Evolutionary conservation across 768 basidiomycete species (phyloP), one percentile per base, ranked within the genome.

Genomic region (Arthromyces matolae): DNA sequence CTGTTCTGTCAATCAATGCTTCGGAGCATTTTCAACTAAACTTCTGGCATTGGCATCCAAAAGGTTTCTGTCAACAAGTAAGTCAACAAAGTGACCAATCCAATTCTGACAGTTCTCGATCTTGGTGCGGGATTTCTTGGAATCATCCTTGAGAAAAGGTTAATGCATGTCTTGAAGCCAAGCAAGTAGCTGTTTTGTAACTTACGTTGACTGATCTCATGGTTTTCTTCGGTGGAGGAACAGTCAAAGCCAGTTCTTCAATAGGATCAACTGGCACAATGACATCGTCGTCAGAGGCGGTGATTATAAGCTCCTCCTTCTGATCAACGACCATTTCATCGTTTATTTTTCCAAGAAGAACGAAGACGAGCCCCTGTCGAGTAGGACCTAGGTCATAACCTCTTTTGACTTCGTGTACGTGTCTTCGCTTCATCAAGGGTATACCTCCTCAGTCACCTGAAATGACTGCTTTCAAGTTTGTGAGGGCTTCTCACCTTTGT

Each of bases 391-490:
- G n/a, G n/a, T n/a, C n/a, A n/a, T n/a, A n/a, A n/a, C n/a, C n/a
- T n/a, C n/a, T n/a, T n/a, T n/a, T n/a, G n/a, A n/a, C n/a, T n/a
- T n/a, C n/a, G n/a, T n/a, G n/a, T n/a, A n/a, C n/a, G n/a, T n/a
- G n/a, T n/a, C n/a, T n/a, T n/a, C n/a, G n/a, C n/a, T n/a, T n/a
- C n/a, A n/a, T n/a, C n/a, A n/a, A n/a, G n/a, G n/a, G n/a, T n/a
- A n/a, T n/a, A n/a, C n/a, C 45, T 14, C 39, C 23, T 24, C 33
- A 45, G 13, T 46, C 51, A 12, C 47, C 54, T 8, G 42, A 50
- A 12, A 40, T 52, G 7, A 25, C 52, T 8, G 45, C 37, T 22
- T 41, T 59, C n/a, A 47, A 52, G 45, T 64, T 64, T 32, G 38
- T 34, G 16, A 34, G 45, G 12, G 47, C 37, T 28, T 62, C 57